Percentiles rank a stretch among this genome's conserved stretches.
These are phyloP conservation scores for Chytriomyces sp. DNA, from an alignment of 192 early-diverging fungal genomes.

Conservation along the genomic window DNA sequence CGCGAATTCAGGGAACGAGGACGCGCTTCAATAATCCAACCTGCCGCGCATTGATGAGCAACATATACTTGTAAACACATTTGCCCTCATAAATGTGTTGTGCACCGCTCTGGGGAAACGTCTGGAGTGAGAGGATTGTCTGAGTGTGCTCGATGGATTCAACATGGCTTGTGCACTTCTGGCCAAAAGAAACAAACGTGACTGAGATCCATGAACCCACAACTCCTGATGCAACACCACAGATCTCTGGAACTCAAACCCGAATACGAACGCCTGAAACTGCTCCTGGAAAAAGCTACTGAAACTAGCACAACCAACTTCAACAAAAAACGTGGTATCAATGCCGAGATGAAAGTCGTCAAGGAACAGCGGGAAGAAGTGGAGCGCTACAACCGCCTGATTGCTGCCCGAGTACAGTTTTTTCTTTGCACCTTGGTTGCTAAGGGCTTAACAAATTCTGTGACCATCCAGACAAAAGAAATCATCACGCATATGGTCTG, in stretches of 20 bases:
- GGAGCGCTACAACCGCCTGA: constrained; percentile 73
- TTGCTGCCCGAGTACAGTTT: constrained; percentile 53
- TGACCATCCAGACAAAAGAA: constrained; percentile 55
- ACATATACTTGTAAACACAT: too few species aligned
- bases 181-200: constrained; percentile 13
- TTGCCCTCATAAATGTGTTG: too few species aligned
- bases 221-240: not conserved
- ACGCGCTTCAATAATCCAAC: too few species aligned
- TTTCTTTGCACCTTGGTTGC: not conserved
- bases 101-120: too few species aligned
- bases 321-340: constrained; percentile 87
- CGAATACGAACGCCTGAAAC: constrained; percentile 86
- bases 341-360: constrained; percentile 89
- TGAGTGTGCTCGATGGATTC: too few species aligned
- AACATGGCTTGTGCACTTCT: too few species aligned
- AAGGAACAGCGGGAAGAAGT: constrained; percentile 91
- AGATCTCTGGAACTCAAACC: constrained; percentile 85
- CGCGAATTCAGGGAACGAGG: too few species aligned
- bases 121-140: constrained; percentile 11
- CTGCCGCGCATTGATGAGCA: too few species aligned
- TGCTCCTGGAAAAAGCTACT: constrained; percentile 78
- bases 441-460: not conserved
- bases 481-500: constrained; percentile 77
- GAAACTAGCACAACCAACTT: constrained; percentile 88
- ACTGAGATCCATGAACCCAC: constrained; percentile 1